Conservation (phyloP, 768 basidiomycete species). For the Pleurotus tuoliensis region DNA sequence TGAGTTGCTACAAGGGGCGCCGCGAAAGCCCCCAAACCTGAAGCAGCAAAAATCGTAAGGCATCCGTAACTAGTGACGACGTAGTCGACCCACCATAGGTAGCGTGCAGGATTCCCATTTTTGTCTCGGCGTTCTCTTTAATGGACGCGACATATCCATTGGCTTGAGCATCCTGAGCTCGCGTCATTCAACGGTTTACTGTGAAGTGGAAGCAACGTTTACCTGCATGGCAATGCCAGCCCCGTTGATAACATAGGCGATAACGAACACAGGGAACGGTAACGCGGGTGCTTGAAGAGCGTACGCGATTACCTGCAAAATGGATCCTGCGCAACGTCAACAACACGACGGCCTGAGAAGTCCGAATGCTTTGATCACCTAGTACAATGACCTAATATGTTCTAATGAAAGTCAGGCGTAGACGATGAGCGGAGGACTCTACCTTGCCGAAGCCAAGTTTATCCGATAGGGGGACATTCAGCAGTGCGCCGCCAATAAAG, state of each 20-base stretch:
- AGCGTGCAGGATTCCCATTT: constrained; percentile 48
- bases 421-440: neutral
- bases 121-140: constrained; percentile 32
- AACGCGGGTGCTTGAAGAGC: constrained; percentile 41
- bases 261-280: constrained; percentile 51
- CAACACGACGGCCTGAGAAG: neutral
- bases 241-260: constrained; percentile 27
- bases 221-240: constrained; percentile 32
- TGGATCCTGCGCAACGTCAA: constrained; percentile 27
- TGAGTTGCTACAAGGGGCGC: constrained; percentile 62
- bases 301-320: constrained; percentile 42
- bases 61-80: too few species aligned
- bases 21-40: constrained; percentile 45
- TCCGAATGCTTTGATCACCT: neutral
- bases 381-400: constrained; percentile 12
- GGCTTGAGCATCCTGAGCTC: constrained; percentile 33
- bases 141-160: constrained; percentile 44
- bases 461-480: constrained; percentile 44
- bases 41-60: neutral
- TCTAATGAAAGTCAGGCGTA: neutral
- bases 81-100: constrained; percentile 30
- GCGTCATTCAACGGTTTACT: constrained; percentile 17
- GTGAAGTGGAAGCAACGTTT: neutral
- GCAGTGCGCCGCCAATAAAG: constrained; percentile 38
- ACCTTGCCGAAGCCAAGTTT: constrained; percentile 43